Evolutionary conservation across 2,329 filamentous ascomycete species (phyloP), one percentile per base, ranked within the genome.

Genomic region (Pseudomassariella vexata): DNA sequence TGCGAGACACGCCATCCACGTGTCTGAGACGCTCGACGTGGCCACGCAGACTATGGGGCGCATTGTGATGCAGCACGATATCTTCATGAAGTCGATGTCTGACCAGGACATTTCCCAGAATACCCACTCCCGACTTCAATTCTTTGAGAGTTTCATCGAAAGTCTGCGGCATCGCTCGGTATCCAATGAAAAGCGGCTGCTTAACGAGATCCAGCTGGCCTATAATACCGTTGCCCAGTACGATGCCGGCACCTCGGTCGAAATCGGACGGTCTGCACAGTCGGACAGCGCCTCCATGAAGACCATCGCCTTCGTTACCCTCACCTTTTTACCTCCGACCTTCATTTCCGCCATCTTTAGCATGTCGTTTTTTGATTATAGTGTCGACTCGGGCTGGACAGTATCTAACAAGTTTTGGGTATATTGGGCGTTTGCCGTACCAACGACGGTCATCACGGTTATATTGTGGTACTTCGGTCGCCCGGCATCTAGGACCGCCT

Each of bases 171-270:
- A 49, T 9, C 55, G 66, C 9, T 55, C 63, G 0, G 37, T 38
- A 0, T 56, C 64, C 1, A 67, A 62, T 44, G 55, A 57, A 9
- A 52, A 62, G 10, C 40, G 76, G 36, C 55, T 81, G 46, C 30
- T 69, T 50, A 52, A 79, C 56, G 50, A 79, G 65, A 62, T 80
- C 53, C 53, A 77, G 35, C 57, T 81, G 38, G 46, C 59, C 0
- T 71, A 65, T 46, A 63, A 70, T 39, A 54, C 43, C 0, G 60
- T 66, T 0, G 56, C 63, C 0, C 62, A 68, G 38, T 47, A 60
- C 21, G 62, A 68, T 28, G 49, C 63, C 0, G 37, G 42, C 1
- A 44, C 55, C 0, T 57, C 62, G 0, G 52, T 69, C 3, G 31
- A 56, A 7, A 63, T 70, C 7, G 57, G 59, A 0, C 49, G 48